Percentiles rank a stretch among this genome's conserved stretches.
Conservation (phyloP, 2,329 filamentous ascomycete species). For the Penicillium sp. region DNA sequence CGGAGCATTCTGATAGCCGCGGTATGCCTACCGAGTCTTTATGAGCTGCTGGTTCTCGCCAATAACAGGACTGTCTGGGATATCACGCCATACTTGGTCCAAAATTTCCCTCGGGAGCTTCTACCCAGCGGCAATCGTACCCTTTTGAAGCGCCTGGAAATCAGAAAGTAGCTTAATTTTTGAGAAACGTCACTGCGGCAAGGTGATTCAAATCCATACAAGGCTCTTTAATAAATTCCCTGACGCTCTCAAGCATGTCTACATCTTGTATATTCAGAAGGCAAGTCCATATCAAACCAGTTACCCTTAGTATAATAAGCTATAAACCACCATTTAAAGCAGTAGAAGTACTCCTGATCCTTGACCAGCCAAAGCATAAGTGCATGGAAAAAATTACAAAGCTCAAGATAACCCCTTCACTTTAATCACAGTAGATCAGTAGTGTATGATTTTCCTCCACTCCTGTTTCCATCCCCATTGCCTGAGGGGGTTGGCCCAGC, state of each 20-base stretch:
- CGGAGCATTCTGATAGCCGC: background rate
- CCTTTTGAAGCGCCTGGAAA: background rate
- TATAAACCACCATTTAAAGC: background rate
- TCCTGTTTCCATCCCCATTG: background rate
- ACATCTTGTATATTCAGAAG: no score
- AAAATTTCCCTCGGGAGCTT: background rate
- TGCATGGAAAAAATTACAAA: background rate
- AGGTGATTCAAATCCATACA: background rate
- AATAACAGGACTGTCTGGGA: background rate
- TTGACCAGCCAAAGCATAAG: background rate
- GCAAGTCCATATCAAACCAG: background rate
- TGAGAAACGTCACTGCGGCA: background rate
- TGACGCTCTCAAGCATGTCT: background rate
- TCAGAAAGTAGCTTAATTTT: background rate
- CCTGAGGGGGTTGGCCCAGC: background rate
- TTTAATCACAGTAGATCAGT: background rate
- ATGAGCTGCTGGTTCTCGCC: background rate
- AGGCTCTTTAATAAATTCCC: background rate
- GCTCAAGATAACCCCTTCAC: background rate
- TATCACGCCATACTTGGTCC: background rate
- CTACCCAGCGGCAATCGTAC: background rate
- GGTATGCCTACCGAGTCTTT: background rate
- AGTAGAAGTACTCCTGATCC: background rate
- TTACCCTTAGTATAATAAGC: background rate
- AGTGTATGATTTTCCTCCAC: background rate